phyloP scores from a whole-genome alignment of 2,329 filamentous ascomycete species.

The Aspergillus sp. region DNA sequence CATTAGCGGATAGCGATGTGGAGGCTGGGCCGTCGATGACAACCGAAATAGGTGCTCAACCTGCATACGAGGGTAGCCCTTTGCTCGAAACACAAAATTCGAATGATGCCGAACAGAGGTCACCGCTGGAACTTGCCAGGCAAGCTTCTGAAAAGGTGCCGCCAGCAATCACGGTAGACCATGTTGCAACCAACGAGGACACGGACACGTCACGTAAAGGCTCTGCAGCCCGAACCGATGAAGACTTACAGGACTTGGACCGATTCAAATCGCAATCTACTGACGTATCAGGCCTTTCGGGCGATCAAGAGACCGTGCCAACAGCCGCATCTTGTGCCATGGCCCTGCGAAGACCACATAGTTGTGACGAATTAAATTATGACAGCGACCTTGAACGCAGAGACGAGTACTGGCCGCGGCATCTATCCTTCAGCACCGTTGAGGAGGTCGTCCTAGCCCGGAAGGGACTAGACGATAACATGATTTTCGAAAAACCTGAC shows the following conservation, averaged over 20 bases:
- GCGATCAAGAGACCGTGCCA: conserved; percentile 27
- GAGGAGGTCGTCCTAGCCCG: conserved; percentile 45
- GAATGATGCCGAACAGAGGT: conserved; percentile 14
- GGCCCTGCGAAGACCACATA: conserved; percentile 39
- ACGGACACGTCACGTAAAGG: conserved; percentile 19
- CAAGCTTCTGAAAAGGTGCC: conserved; percentile 21
- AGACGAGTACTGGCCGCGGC: conserved; percentile 39
- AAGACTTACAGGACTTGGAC: conserved; percentile 31
- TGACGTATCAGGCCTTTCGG: conserved; percentile 21
- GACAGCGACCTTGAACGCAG: conserved; percentile 20
- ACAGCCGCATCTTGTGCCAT: conserved; percentile 23
- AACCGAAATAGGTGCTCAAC: conserved; percentile 15
- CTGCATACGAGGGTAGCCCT: conserved; percentile 19
- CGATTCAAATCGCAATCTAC: conserved; percentile 29
- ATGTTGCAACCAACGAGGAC: conserved; percentile 21
- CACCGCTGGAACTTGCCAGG: conserved; percentile 10
- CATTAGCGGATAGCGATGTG: conserved; percentile 30
- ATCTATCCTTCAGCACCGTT: conserved; percentile 49
- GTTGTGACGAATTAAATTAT: conserved; percentile 28
- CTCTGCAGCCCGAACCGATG: conserved; percentile 18
- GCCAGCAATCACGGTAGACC: conserved; percentile 36
- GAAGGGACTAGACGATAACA: conserved; percentile 27
- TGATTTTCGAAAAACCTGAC: conserved; percentile 37
- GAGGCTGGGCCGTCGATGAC: conserved; percentile 18
- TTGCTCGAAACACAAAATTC: conserved; percentile 19